Evolutionary conservation across 768 basidiomycete species (phyloP).

Genomic region (Leccinum aurantiacum): DNA sequence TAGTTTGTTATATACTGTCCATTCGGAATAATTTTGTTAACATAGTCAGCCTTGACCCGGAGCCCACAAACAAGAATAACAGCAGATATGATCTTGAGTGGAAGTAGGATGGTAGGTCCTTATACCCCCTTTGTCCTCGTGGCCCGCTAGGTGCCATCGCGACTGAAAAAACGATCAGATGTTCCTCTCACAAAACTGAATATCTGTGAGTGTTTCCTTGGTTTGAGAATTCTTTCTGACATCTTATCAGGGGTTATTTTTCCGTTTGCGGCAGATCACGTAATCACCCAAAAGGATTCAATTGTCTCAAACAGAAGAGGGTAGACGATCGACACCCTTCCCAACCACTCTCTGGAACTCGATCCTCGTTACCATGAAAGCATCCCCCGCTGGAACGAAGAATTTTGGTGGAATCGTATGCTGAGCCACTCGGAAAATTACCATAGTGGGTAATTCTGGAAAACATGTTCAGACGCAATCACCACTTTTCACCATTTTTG

Average conservation of each 20-base stretch:
- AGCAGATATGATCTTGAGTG: too few relatives aligned
- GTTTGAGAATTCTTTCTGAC: background rate
- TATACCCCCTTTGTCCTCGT: background rate
- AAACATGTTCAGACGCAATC: constrained; percentile 27
- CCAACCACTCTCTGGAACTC: background rate
- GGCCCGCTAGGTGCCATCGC: background rate
- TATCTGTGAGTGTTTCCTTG: background rate
- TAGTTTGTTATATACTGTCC: too few relatives aligned
- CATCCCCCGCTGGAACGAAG: background rate
- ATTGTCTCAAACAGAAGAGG: constrained; percentile 8
- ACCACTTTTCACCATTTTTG: constrained; percentile 10
- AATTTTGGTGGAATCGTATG: background rate
- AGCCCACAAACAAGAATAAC: too few relatives aligned
- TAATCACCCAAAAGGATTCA: constrained; percentile 6
- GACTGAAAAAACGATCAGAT: background rate
- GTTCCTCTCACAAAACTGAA: background rate
- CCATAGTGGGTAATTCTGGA: constrained; percentile 13
- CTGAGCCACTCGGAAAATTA: constrained; percentile 15
- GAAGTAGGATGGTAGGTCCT: too few relatives aligned
- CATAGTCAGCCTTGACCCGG: too few relatives aligned
- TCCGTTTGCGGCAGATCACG: background rate
- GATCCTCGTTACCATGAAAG: background rate
- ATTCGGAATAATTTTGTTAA: too few relatives aligned
- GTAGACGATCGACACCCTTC: constrained; percentile 1
- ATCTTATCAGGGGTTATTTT: background rate